phyloP scores from a whole-genome alignment of 1,284 basidiomycete species.

The Heliocybe sulcata region DNA sequence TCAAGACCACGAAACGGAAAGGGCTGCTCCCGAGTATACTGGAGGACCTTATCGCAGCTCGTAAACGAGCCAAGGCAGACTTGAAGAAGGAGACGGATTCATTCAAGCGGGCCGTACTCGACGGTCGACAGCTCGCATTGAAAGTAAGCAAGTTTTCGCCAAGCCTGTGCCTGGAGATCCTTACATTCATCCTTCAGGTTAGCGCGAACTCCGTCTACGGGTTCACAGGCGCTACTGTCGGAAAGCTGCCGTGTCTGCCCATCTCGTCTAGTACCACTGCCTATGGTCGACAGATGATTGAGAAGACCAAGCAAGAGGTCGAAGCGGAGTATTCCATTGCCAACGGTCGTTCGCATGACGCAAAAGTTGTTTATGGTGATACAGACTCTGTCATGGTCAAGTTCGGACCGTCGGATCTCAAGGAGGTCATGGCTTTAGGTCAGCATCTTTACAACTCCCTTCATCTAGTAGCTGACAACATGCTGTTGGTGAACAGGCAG shows the following conservation, averaged over 20 bases:
- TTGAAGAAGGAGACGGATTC: constrained; percentile 93
- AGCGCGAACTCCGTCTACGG: constrained; percentile 97
- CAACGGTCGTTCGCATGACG: constrained; percentile 83
- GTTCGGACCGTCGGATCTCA: constrained; percentile 85
- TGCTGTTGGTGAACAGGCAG: constrained; percentile 54
- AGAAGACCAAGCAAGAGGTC: constrained; percentile 90
- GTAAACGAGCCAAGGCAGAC: constrained; percentile 90
- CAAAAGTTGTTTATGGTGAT: constrained; percentile 93
- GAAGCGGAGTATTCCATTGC: constrained; percentile 81
- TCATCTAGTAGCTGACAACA: neutral
- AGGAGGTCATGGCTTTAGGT: constrained; percentile 86
- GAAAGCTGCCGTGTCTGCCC: constrained; percentile 87
- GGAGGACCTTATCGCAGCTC: constrained; percentile 85
- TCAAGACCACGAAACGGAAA: constrained; percentile 65
- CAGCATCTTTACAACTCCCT: constrained; percentile 14
- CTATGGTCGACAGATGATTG: constrained; percentile 97
- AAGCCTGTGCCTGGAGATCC: neutral
- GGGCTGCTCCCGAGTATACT: constrained; percentile 87
- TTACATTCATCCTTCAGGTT: constrained; percentile 44
- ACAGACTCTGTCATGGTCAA: constrained; percentile 98
- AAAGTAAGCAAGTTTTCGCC: constrained; percentile 51
- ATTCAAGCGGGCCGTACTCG: constrained; percentile 90
- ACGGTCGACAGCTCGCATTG: constrained; percentile 89
- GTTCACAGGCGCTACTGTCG: constrained; percentile 93
- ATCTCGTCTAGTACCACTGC: constrained; percentile 93